Evolutionary conservation across 805 yeast genomes (phyloP).

Genomic region (Alloascoidea hylecoeti): DNA sequence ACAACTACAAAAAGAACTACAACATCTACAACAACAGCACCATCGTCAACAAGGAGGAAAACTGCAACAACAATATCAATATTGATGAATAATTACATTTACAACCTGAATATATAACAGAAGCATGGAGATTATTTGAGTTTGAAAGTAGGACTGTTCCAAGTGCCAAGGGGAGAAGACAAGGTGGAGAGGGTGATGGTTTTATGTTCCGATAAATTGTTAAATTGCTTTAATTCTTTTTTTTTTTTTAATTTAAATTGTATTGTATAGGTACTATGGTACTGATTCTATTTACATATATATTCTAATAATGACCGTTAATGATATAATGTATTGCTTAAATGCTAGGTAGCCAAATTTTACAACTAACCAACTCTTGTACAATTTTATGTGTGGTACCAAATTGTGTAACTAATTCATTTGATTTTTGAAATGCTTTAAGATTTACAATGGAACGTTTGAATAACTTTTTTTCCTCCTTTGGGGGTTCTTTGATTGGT

Average conservation of each 20-base stretch:
- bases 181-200: conserved; percentile 63
- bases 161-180: conserved; percentile 51
- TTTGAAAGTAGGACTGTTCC: conserved; percentile 53
- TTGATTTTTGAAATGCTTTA: neutral
- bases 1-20: conserved; percentile 25
- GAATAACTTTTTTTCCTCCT: neutral
- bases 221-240: neutral
- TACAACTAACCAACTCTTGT: neutral
- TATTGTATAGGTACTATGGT: neutral
- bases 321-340: too few species aligned
- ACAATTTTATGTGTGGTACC: neutral
- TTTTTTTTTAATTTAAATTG: neutral
- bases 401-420: neutral
- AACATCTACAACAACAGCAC: conserved; percentile 16
- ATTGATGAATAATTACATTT: conserved; percentile 28
- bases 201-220: conserved; percentile 41
- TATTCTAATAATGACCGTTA: too few species aligned
- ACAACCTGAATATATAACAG: conserved; percentile 72
- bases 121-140: conserved; percentile 74
- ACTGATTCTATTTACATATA: neutral
- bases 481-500: neutral
- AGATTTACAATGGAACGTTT: too few species aligned
- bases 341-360: neutral
- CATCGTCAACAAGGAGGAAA: too few species aligned
- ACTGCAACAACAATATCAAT: too few species aligned